Base-by-base conservation (phyloP, 2,329 filamentous ascomycete species). In the Colletotrichum caudatum region DNA sequence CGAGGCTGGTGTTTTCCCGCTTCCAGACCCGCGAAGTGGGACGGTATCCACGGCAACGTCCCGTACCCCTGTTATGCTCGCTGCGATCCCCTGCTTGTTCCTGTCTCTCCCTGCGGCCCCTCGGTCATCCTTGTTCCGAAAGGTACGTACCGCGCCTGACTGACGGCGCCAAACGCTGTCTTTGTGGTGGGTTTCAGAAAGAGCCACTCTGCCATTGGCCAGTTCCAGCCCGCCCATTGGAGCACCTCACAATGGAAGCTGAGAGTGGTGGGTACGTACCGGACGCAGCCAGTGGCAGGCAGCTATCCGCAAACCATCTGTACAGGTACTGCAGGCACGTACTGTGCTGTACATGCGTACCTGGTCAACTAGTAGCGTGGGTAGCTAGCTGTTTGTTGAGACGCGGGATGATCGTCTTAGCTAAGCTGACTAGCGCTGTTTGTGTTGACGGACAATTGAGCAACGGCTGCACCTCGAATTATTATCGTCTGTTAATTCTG, bases 181-280 rank as follows among this genome's bases (percentile, higher is more conserved):
- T 16, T 62, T 23, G 23, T 70, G 41, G 66, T 70, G 66, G 69
- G 69, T 72, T 72, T 65, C 66, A 70, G n/a, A 65, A 56, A 50
- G 35, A 72, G 60, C 69, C 59, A 61, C 41, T 60, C 60, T 56
- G 54, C 60, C 69, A 72, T 72, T 71, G 64, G 64, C 39, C 39
- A 41, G 8, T 20, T 20, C n/a, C 18, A 2, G 35, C 8, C 7
- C 35, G 8, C n/a, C 33, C 33, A 35, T 12, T 29, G 23, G 20
- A 57, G 41, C 41, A 23, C 26, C 39, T 39, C 23, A n/a, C 23
- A 18, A 23, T 26, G 18, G 35, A 16, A 11, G 16, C n/a, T 51
- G 35, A 5, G 9, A 54, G 3, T 16, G 51, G 29, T 48, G 35
- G 29, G 44, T 61, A 61, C 29, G 29, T 29, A 29, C 29, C 29